Base-by-base conservation (phyloP, 116 monocot species). In the Zostera marina region DNA sequence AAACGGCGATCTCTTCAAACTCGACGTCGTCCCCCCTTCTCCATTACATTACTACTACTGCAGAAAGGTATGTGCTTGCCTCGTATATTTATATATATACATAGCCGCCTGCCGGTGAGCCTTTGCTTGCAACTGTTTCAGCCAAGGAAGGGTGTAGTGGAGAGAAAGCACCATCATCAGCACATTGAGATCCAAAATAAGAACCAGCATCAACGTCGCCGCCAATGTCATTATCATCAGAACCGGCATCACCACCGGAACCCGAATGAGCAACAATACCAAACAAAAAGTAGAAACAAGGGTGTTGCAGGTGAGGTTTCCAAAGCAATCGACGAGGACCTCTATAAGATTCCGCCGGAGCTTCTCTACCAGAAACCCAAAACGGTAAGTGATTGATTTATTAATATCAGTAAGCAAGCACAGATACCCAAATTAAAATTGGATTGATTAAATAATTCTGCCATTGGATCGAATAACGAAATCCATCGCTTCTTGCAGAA, bases 261-360 rank as follows among this genome's bases (percentile, higher is more conserved):
- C 3, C 26, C 26, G 26, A 4, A 2, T 26, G 3, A 26, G 26
- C 26, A 26, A 19, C 41, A 54, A 22, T 13, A 43, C 21, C 20
- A 25, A 39, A 65, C 57, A 42, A 66, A 23, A 44, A 56, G 11
- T 8, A 48, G 23, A 57, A 58, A 39, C 59, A 67, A 22, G 45
- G n/a, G n/a, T n/a, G n/a, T n/a, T n/a, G n/a, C n/a, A n/a, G n/a
- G 58, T 8, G 41, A 12, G 39, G 57, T 67, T 39, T 42, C 68
- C 19, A 68, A 42, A 43, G 58, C 64, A 25, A 60, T 66, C 3
- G 72, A 72, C 10, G 66, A 72, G 54, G 72, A 72, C 45, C 59
- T 72, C 13, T 72, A 72, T 60, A 66, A 66, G 66, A 61, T 72
- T 21, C 65, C 72, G 2, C 59, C 65, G 0, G 72, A 72, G 20